These are phyloP conservation scores for Viridothelium virens DNA, from an alignment of 495 filamentous ascomycete genomes.

Conservation along the genomic window DNA sequence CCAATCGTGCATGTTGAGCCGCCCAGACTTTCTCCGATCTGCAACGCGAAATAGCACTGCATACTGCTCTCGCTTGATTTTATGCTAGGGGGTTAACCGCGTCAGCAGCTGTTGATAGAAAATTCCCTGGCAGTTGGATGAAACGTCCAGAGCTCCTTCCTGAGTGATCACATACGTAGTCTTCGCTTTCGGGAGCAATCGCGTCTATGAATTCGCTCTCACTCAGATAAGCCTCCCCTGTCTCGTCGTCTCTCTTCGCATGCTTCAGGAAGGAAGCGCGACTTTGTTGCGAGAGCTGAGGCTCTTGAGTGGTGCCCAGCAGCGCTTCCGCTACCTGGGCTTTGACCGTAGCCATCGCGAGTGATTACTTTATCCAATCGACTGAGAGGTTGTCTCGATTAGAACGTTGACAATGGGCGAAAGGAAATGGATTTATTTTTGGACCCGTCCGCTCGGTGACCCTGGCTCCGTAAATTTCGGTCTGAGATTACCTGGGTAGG, in stretches of 20 bases:
- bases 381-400: background rate
- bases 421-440: background rate
- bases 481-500: background rate
- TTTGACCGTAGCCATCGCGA: constrained; percentile 29
- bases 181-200: constrained; percentile 76
- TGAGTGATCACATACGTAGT: constrained; percentile 63
- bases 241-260: constrained; percentile 64
- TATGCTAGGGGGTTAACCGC: constrained; percentile 55
- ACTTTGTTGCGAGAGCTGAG: constrained; percentile 59
- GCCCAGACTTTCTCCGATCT: constrained; percentile 64
- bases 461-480: constrained; percentile 1
- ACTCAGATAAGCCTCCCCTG: constrained; percentile 71
- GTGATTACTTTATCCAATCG: background rate
- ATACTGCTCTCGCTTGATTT: constrained; percentile 93
- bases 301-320: constrained; percentile 37
- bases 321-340: constrained; percentile 35
- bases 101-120: constrained; percentile 12
- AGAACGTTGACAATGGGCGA: background rate
- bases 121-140: background rate
- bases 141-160: constrained; percentile 16
- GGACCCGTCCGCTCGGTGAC: constrained; percentile 2
- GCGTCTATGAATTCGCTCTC: constrained; percentile 82
- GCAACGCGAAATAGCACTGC: constrained; percentile 85
- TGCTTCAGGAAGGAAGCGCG: constrained; percentile 67
- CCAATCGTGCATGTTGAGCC: constrained; percentile 77